phyloP scores from a whole-genome alignment of 305 asterid genomes.

The Fraxinus velutina region DNA sequence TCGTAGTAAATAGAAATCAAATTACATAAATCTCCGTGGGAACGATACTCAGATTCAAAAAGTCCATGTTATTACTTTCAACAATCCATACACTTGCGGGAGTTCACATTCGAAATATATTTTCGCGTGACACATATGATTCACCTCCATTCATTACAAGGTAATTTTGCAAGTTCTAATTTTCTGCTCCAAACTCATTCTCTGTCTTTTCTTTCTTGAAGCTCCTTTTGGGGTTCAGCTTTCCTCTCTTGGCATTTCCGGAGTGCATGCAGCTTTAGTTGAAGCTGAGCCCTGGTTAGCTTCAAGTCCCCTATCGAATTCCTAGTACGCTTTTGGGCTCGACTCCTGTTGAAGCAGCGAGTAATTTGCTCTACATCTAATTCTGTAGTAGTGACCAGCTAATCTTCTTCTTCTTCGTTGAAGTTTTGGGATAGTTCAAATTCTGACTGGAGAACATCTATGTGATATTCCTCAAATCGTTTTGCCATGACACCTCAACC shows the following conservation, averaged over 20 bases:
- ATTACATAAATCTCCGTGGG: too few relatives aligned
- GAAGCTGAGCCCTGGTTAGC: not conserved
- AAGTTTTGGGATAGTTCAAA: not conserved
- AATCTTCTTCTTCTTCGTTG: not conserved
- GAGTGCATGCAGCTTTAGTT: not conserved
- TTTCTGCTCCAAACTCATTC: constrained; percentile 12
- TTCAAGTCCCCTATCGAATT: not conserved
- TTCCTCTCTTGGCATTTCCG: constrained; percentile 13
- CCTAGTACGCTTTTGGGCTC: not conserved
- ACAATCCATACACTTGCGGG: too few relatives aligned
- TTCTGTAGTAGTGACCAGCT: constrained; percentile 2
- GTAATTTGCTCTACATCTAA: constrained; percentile 18
- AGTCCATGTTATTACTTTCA: too few relatives aligned
- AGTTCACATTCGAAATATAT: too few relatives aligned
- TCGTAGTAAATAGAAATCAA: too few relatives aligned
- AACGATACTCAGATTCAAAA: too few relatives aligned
- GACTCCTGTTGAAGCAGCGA: constrained; percentile 3
- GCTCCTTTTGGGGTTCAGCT: constrained; percentile 7
- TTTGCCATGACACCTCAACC: not conserved
- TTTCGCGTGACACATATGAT: not conserved
- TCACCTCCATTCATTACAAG: not conserved
- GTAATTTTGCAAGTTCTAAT: not conserved
- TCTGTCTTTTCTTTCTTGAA: constrained; percentile 3
- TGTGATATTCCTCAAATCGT: not conserved
- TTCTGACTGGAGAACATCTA: too few relatives aligned